phyloP scores from a whole-genome alignment of 192 early-diverging fungal genomes.

The Podila epicladia region DNA sequence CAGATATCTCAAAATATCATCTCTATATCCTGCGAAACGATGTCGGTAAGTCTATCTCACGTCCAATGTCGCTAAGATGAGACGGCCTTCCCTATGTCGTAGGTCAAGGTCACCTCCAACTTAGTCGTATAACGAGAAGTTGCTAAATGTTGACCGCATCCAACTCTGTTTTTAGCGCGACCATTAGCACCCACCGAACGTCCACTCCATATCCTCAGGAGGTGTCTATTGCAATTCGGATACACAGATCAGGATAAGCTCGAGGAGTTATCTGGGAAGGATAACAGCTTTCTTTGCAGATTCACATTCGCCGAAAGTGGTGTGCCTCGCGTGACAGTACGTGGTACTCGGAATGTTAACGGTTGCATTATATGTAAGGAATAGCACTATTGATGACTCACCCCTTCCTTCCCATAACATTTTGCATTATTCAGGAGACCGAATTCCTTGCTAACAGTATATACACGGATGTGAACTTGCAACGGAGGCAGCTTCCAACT shows the following conservation, averaged over 20 bases:
- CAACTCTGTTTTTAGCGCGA: conserved; percentile 70
- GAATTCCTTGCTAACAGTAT: conserved; percentile 47
- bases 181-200: conserved; percentile 72
- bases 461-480: conserved; percentile 74
- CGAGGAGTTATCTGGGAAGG: conserved; percentile 82
- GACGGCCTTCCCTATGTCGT: no score
- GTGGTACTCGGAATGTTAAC: not conserved
- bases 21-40: conserved; percentile 53
- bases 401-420: not conserved
- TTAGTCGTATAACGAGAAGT: no score
- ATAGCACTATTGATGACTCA: not conserved
- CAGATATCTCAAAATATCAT: conserved; percentile 69
- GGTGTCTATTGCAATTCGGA: conserved; percentile 79
- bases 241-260: conserved; percentile 82
- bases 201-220: conserved; percentile 79
- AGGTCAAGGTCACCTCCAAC: no score
- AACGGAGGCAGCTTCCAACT: conserved; percentile 76
- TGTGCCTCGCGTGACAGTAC: conserved; percentile 44
- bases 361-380: no score
- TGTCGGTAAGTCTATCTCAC: conserved; percentile 31
- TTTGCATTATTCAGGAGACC: conserved; percentile 38
- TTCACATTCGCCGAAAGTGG: conserved; percentile 70
- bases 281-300: conserved; percentile 85
- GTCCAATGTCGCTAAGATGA: not conserved
- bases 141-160: conserved; percentile 37